phyloP scores from a whole-genome alignment of 2,329 filamentous ascomycete species.

The Alternaria sp. region DNA sequence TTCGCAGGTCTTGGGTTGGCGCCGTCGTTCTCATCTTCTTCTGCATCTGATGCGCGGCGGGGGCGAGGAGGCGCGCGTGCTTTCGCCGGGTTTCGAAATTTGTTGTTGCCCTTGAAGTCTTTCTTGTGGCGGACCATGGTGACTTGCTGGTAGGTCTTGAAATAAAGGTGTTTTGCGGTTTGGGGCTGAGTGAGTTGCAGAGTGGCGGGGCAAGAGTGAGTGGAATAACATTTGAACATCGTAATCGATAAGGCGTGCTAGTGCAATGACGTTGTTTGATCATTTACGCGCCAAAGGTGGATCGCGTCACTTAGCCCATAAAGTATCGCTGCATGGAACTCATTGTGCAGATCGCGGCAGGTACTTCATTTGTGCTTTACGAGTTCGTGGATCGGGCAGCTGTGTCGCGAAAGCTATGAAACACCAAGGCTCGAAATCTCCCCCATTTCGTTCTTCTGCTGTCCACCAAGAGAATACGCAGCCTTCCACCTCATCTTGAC shows the following conservation, averaged over 20 bases:
- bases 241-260: slow-evolving; percentile 30
- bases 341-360: background rate
- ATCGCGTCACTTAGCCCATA: background rate
- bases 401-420: slow-evolving; percentile 54
- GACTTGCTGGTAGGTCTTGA: background rate
- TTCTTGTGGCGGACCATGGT: slow-evolving; percentile 96
- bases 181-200: background rate
- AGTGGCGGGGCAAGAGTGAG: slow-evolving; percentile 26
- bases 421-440: slow-evolving; percentile 82
- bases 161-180: background rate
- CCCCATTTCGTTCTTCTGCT: slow-evolving; percentile 77
- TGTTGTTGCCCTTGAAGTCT: slow-evolving; percentile 77
- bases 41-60: slow-evolving; percentile 30
- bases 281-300: background rate
- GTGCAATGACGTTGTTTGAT: slow-evolving; percentile 18
- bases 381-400: slow-evolving; percentile 5
- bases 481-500: slow-evolving; percentile 91
- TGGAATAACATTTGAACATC: slow-evolving; percentile 16
- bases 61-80: slow-evolving; percentile 61
- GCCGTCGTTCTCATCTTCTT: slow-evolving; percentile 29
- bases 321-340: background rate
- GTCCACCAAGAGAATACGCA: slow-evolving; percentile 73
- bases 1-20: slow-evolving; percentile 44
- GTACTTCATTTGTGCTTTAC: slow-evolving; percentile 1
- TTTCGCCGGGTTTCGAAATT: slow-evolving; percentile 64